A percentile compares a stretch with the other conserved stretches of the same genome.
Evolutionary conservation across 345 rosid genomes (phyloP).

Genomic region (Dipteronia dyeriana): DNA sequence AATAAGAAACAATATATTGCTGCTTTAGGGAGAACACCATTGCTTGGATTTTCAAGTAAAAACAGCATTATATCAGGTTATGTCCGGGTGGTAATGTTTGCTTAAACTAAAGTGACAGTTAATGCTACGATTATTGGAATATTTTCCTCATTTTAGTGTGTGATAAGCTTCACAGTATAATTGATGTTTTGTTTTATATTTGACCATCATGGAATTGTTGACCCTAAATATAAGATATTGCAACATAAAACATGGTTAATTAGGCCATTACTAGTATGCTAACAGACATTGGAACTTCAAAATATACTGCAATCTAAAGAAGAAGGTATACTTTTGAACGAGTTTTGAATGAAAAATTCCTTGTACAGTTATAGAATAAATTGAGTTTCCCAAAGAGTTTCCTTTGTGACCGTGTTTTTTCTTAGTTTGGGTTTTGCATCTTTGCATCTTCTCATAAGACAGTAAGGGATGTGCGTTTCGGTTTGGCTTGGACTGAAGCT

Average conservation of each 20-base stretch:
- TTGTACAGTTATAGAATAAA: constrained; percentile 57
- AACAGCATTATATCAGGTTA: not conserved
- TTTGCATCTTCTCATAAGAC: not conserved
- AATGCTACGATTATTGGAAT: not conserved
- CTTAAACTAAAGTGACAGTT: no score
- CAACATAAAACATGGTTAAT: not conserved
- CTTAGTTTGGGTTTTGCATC: not conserved
- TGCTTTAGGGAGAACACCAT: no score
- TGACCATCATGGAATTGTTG: not conserved
- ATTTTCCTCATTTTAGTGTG: not conserved
- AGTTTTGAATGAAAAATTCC: constrained; percentile 57
- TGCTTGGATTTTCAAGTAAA: no score
- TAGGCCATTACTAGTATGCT: no score
- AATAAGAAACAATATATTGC: no score
- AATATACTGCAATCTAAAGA: constrained; percentile 45
- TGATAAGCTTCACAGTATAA: not conserved
- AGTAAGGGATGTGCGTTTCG: not conserved
- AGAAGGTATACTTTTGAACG: constrained; percentile 65
- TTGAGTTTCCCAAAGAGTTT: constrained; percentile 54
- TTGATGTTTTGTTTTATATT: not conserved
- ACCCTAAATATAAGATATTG: not conserved
- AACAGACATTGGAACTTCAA: not conserved
- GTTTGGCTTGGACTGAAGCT: no score
- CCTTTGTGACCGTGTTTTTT: no score
- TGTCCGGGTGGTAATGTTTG: not conserved